Base-by-base conservation (phyloP, 768 basidiomycete species). In the Agrocybe praecox region DNA sequence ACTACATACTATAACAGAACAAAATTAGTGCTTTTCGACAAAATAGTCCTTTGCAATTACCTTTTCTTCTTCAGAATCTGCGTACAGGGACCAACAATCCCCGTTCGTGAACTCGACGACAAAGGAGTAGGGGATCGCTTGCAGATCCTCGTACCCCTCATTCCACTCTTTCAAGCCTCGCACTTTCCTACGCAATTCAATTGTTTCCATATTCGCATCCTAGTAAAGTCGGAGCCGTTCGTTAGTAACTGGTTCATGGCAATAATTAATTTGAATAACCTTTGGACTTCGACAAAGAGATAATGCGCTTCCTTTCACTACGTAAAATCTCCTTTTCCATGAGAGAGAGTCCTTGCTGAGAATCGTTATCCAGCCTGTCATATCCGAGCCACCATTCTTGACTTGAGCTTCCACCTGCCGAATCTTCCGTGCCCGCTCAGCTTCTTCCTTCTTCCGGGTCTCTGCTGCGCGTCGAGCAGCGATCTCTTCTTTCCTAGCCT, bases 291-390 rank as follows among this genome's bases (percentile, higher is more conserved):
- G 76, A 62, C 80, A 85, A 42, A 89, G 74, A 50, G 76, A 74
- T 29, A 83, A 59, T 7, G 71, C 72, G 21, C 74, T 75, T 15
- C 76, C 78, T 51, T 78, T 70, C 46, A 88, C 80, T 67, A 78
- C 81, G 69, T 80, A 87, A 62, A 80, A 88, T n/a, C 86, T 74
- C 56, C 88, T 76, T 62, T 83, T 84, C 88, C 88, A 89, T 0
- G 77, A 72, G 52, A 85, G 68, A 2, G 74, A 76, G 14, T 83
- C 81, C 24, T 74, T 72, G 2, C 79, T 78, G 64, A 87, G 86
- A 49, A 88, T 72, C 1, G 85, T 86, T 2, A 86, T 79, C 84
- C 86, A 87, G 0, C 87, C 88, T 11, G 75, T 73, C 15, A 79
- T 59, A 2, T 68, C 60, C 33, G 73, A 72, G 15, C 73, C 71